Percentiles rank a stretch among this genome's conserved stretches.
Conservation (phyloP, 192 early-diverging fungal species). For the Backusella circina region DNA sequence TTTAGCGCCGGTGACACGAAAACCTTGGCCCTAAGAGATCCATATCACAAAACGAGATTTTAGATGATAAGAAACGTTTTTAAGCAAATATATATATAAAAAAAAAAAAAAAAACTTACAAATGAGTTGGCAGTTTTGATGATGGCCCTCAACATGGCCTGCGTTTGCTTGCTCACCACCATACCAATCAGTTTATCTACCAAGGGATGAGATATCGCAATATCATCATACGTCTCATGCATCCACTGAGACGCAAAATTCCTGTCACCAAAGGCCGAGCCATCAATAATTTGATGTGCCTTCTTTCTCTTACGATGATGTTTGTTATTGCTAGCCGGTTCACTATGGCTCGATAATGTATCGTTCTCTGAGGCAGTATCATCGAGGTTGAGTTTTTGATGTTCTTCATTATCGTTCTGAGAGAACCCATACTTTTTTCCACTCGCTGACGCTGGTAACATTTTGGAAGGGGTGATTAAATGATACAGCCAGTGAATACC, state of each 20-base stretch:
- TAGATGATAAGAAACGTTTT: not conserved
- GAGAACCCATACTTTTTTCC: conserved; percentile 6
- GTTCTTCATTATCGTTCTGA: not conserved
- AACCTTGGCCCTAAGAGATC: conserved; percentile 44
- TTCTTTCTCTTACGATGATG: conserved; percentile 26
- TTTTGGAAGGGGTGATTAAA: not conserved
- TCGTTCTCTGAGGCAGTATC: not conserved
- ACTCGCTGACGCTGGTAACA: not conserved
- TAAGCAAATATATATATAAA: not conserved
- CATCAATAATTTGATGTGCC: conserved; percentile 29
- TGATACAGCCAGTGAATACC: not conserved
- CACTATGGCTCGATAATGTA: not conserved
- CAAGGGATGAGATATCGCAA: conserved; percentile 25
- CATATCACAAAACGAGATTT: not conserved
- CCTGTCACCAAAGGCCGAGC: conserved; percentile 36
- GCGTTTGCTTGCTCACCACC: conserved; percentile 42
- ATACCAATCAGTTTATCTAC: conserved; percentile 28
- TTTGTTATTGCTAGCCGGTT: not conserved
- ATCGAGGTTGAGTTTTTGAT: not conserved
- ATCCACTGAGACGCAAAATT: conserved; percentile 32
- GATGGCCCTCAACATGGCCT: conserved; percentile 41
- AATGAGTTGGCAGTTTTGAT: conserved; percentile 42
- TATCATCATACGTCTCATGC: conserved; percentile 31
- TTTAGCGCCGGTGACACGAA: conserved; percentile 51
- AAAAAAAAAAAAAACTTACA: not conserved